Evolutionary conservation across 2,329 filamentous ascomycete species (phyloP).

Genomic region (Calonectria henricotiae): DNA sequence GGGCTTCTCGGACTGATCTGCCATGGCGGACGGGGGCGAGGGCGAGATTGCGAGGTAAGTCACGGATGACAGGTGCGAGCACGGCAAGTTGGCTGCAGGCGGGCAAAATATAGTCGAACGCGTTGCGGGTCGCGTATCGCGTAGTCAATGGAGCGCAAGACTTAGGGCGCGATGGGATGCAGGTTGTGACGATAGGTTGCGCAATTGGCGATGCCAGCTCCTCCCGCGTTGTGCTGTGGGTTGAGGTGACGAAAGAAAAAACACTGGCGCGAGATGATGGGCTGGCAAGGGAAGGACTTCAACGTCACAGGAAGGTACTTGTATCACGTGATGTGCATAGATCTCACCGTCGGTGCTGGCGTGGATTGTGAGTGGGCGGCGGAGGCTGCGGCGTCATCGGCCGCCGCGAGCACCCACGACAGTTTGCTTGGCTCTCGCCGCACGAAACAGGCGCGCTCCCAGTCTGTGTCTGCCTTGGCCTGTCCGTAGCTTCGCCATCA

Average conservation of each 20-base stretch:
- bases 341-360: conserved; percentile 33
- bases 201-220: conserved; percentile 55
- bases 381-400: conserved; percentile 48
- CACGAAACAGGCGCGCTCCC: background rate
- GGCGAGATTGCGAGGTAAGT: conserved; percentile 46
- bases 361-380: conserved; percentile 26
- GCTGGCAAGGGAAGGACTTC: conserved; percentile 55
- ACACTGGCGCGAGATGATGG: conserved; percentile 55
- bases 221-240: conserved; percentile 56
- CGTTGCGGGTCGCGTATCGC: conserved; percentile 53
- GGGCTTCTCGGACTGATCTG: conserved; percentile 60
- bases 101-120: conserved; percentile 51
- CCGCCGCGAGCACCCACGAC: conserved; percentile 44
- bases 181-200: conserved; percentile 54
- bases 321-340: conserved; percentile 58
- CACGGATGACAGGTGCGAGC: conserved; percentile 42
- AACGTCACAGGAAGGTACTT: conserved; percentile 57
- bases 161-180: conserved; percentile 54
- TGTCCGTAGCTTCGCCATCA: conserved; percentile 1
- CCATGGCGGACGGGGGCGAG: conserved; percentile 56
- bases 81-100: conserved; percentile 29
- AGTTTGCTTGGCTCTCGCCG: conserved; percentile 22
- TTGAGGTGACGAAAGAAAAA: conserved; percentile 59
- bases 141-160: conserved; percentile 54
- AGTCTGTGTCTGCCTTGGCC: conserved; percentile 1